Evolutionary conservation across 1,139 yeast genomes (phyloP).

Genomic region (Pichia sp.): DNA sequence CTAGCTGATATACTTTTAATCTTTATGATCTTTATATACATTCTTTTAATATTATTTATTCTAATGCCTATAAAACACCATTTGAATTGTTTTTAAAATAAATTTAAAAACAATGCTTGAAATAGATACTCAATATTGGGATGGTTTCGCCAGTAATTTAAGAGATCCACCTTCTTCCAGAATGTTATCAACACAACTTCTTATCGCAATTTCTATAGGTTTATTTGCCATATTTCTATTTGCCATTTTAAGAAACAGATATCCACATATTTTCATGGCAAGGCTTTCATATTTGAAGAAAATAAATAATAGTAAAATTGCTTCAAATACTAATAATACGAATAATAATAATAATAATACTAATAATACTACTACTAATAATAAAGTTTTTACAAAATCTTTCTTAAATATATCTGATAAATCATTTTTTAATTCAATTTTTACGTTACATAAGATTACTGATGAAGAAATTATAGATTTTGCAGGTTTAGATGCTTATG

Average conservation of each 20-base stretch:
- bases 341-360: no score
- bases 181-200: conserved; percentile 35
- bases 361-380: conserved; percentile 15
- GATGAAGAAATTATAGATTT: conserved; percentile 78
- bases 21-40: no score
- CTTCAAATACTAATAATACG: no score
- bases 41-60: no score
- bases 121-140: no score
- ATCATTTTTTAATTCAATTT: conserved; percentile 75
- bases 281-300: conserved; percentile 25
- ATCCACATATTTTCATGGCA: conserved; percentile 50
- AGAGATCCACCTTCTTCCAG: conserved; percentile 28
- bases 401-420: conserved; percentile 30
- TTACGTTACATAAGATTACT: conserved; percentile 52
- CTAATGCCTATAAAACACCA: no score
- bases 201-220: conserved; percentile 41
- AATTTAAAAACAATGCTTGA: no score
- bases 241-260: conserved; percentile 39
- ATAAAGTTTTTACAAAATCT: conserved; percentile 4
- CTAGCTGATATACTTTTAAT: no score
- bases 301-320: background rate
- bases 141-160: no score
- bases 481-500: conserved; percentile 94
- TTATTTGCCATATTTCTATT: conserved; percentile 39
- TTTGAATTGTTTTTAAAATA: no score